phyloP scores from a whole-genome alignment of 495 filamentous ascomycete genomes.

The Trypethelium eluteriae region DNA sequence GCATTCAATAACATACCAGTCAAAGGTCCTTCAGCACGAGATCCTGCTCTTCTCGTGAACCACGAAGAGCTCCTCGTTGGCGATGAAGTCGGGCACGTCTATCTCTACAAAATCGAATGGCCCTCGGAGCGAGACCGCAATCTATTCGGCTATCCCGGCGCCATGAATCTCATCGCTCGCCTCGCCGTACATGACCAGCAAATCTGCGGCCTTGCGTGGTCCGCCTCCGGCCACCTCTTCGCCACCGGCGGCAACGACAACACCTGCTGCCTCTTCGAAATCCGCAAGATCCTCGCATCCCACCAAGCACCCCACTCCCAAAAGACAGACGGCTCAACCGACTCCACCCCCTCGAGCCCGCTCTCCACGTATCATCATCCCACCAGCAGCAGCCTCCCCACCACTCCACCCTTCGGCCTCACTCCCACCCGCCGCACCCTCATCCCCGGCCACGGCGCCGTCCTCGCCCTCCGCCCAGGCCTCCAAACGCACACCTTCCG shows the following conservation, averaged over 20 bases:
- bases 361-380: slow-evolving; percentile 18
- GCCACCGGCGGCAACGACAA: slow-evolving; percentile 94
- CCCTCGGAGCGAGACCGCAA: slow-evolving; percentile 41
- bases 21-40: slow-evolving; percentile 32
- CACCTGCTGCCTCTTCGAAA: slow-evolving; percentile 70
- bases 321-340: slow-evolving; percentile 13
- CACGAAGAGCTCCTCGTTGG: slow-evolving; percentile 82
- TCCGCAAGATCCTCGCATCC: slow-evolving; percentile 47
- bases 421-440: slow-evolving; percentile 6
- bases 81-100: slow-evolving; percentile 77
- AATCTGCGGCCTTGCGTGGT: slow-evolving; percentile 89
- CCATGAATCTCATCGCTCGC: slow-evolving; percentile 67
- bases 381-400: background rate
- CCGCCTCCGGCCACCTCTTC: slow-evolving; percentile 63
- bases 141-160: slow-evolving; percentile 61
- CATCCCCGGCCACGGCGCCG: slow-evolving; percentile 18
- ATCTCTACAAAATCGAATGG: slow-evolving; percentile 90
- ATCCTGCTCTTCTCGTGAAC: slow-evolving; percentile 33
- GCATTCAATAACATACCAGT: slow-evolving; percentile 51
- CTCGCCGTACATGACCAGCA: slow-evolving; percentile 80
- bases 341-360: slow-evolving; percentile 24
- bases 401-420: background rate
- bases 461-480: slow-evolving; percentile 37
- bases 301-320: background rate
- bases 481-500: slow-evolving; percentile 63